phyloP scores from a whole-genome alignment of 176 grass and related monocot species.

The Rhynchospora tenuis region DNA sequence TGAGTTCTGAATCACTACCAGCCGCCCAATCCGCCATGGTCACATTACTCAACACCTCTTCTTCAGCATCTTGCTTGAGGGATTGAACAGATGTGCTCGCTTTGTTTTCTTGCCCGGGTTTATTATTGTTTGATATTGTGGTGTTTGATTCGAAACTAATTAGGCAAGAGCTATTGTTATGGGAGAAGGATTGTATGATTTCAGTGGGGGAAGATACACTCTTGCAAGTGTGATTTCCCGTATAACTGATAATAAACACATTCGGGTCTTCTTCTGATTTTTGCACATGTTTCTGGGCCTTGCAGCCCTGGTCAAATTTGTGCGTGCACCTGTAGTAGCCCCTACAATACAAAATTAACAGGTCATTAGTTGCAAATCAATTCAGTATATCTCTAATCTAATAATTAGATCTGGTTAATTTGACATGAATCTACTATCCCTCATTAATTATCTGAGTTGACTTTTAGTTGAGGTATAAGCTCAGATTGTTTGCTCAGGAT shows the following conservation, averaged over 20 bases:
- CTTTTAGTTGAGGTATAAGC: background rate
- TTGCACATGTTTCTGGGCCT: conserved; percentile 59
- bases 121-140: background rate
- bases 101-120: background rate
- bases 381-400: background rate
- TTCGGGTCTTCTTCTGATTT: conserved; percentile 40
- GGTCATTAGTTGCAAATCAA: background rate
- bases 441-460: background rate
- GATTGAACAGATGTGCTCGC: background rate
- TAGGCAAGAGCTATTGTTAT: conserved; percentile 9
- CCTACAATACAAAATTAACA: conserved; percentile 26
- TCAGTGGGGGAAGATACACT: conserved; percentile 27
- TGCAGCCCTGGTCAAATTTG: conserved; percentile 67
- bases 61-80: conserved; percentile 26
- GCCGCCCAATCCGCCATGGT: conserved; percentile 31
- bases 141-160: conserved; percentile 46
- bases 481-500: background rate
- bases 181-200: background rate
- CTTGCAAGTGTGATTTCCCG: conserved; percentile 67
- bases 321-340: conserved; percentile 88
- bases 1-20: background rate
- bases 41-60: conserved; percentile 57
- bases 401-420: background rate
- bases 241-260: conserved; percentile 43
- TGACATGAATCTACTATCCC: background rate